Conservation (phyloP, 1,284 basidiomycete species). For the Austroboletus niveus region DNA sequence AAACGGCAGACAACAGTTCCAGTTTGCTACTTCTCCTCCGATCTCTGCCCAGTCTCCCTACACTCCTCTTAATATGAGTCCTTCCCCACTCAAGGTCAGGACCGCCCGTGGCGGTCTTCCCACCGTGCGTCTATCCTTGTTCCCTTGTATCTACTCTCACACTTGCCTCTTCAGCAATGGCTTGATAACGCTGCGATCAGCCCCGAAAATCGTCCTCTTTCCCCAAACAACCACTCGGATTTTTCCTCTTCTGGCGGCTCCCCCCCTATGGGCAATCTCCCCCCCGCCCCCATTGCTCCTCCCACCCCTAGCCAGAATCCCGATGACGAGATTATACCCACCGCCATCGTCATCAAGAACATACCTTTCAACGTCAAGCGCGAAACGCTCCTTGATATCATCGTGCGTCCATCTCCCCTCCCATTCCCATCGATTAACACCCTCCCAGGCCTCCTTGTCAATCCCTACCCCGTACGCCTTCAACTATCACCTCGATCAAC, state of each 20-base stretch:
- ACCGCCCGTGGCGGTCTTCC: constrained; percentile 65
- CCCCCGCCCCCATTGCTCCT: constrained; percentile 45
- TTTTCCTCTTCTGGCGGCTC: constrained; percentile 82
- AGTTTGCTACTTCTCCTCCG: constrained; percentile 66
- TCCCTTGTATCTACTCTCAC: constrained; percentile 5
- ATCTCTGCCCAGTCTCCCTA: constrained; percentile 64
- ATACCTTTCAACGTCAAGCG: constrained; percentile 98
- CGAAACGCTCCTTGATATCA: constrained; percentile 94
- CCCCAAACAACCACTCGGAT: constrained; percentile 82
- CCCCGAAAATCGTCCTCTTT: constrained; percentile 72
- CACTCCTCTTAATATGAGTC: constrained; percentile 57
- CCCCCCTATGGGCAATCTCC: constrained; percentile 63
- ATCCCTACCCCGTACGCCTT: constrained; percentile 99
- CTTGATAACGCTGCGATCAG: constrained; percentile 55
- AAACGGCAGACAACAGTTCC: constrained; percentile 56
- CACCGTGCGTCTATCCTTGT: constrained; percentile 50
- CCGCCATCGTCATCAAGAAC: constrained; percentile 99
- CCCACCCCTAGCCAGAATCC: constrained; percentile 46
- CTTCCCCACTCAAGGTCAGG: constrained; percentile 74
- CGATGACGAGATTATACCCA: constrained; percentile 96
- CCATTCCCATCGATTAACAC: constrained; percentile 16
- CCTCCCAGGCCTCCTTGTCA: constrained; percentile 74
- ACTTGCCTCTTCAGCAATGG: constrained; percentile 61
- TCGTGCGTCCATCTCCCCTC: constrained; percentile 56
- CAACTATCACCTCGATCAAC: constrained; percentile 96